Conservation (phyloP, 2,329 filamentous ascomycete species). For the Penicillium occitanis region DNA sequence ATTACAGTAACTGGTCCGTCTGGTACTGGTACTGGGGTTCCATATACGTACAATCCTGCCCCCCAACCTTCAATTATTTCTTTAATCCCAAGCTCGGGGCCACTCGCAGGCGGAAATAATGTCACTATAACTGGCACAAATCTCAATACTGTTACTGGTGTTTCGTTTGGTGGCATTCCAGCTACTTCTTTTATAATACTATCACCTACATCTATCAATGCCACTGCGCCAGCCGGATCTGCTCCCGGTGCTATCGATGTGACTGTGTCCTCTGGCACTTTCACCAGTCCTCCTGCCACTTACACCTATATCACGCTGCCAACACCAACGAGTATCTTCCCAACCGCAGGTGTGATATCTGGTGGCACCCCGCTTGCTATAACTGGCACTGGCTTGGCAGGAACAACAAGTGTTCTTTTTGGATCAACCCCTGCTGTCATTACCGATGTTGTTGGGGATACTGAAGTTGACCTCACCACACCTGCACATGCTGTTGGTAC, state of each 20-base stretch:
- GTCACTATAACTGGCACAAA: constrained; percentile 13
- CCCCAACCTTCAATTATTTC: not conserved
- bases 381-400: constrained; percentile 10
- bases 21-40: not conserved
- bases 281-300: not conserved
- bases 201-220: constrained; percentile 6
- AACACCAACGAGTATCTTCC: not conserved
- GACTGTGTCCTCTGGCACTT: not conserved
- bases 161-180: not conserved
- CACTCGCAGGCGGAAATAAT: constrained; percentile 5
- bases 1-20: not conserved
- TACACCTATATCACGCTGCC: constrained; percentile 4
- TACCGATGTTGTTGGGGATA: not conserved
- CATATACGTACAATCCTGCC: constrained; percentile 6
- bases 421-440: not conserved
- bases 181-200: not conserved
- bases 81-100: not conserved
- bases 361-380: constrained; percentile 1
- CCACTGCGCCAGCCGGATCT: not conserved
- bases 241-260: not conserved
- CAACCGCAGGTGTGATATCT: constrained; percentile 4
- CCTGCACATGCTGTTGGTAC: constrained; percentile 10
- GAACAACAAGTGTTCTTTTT: constrained; percentile 5
- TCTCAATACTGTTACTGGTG: not conserved
- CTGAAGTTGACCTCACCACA: not conserved